Evolutionary conservation across 768 basidiomycete genomes (phyloP).

Genomic region (Hydnomerulius pinastri): DNA sequence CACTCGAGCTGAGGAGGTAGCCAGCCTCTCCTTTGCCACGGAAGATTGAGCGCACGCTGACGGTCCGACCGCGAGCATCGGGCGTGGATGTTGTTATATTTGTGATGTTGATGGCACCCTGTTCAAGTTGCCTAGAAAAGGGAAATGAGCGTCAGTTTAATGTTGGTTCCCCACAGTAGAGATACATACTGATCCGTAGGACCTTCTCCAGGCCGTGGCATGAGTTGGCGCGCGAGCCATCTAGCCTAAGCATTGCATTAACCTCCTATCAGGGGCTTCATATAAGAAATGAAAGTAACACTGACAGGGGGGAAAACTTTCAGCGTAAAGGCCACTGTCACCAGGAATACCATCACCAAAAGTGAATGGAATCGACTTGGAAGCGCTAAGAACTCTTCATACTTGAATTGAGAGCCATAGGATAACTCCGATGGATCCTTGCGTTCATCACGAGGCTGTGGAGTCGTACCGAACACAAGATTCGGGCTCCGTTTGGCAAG

Average conservation of each 20-base stretch:
- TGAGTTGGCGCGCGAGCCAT: slow-evolving; percentile 51
- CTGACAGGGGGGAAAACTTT: slow-evolving; percentile 40
- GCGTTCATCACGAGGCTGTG: slow-evolving; percentile 17
- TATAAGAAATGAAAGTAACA: not conserved
- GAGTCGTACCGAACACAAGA: slow-evolving; percentile 13
- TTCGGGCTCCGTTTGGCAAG: slow-evolving; percentile 23
- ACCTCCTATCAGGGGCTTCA: not conserved
- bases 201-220: slow-evolving; percentile 59
- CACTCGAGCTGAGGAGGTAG: slow-evolving; percentile 38
- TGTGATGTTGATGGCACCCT: slow-evolving; percentile 60
- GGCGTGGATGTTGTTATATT: slow-evolving; percentile 71
- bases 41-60: slow-evolving; percentile 56
- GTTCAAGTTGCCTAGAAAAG: slow-evolving; percentile 49
- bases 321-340: slow-evolving; percentile 25
- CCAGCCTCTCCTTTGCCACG: slow-evolving; percentile 78
- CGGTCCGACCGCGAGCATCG: slow-evolving; percentile 40
- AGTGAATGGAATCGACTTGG: slow-evolving; percentile 42
- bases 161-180: not conserved
- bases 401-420: slow-evolving; percentile 76
- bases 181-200: slow-evolving; percentile 60
- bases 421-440: slow-evolving; percentile 20
- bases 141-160: slow-evolving; percentile 2
- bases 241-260: slow-evolving; percentile 39
- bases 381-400: slow-evolving; percentile 66
- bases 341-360: slow-evolving; percentile 37